Evolutionary conservation across 257 asterid species (phyloP).

Genomic region (Capsicum rhomboideum): DNA sequence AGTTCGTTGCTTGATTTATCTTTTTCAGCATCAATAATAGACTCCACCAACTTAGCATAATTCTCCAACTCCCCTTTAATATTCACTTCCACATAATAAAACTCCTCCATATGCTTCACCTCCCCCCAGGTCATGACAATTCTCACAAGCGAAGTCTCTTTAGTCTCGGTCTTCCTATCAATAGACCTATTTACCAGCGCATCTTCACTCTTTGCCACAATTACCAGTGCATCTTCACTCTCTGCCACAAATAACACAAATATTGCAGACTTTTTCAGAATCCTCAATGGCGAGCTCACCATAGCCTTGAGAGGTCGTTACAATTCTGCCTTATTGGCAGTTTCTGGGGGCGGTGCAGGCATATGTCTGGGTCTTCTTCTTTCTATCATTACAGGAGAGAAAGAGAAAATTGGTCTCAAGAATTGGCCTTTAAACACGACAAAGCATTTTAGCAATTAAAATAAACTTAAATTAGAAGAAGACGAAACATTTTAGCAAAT

Average conservation of each 20-base stretch:
- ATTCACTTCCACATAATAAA: conserved; percentile 86
- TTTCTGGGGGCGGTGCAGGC: conserved; percentile 43
- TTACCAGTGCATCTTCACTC: conserved; percentile 86
- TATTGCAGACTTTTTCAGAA: conserved; percentile 51
- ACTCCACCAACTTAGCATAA: conserved; percentile 52
- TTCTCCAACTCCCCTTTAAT: conserved; percentile 75
- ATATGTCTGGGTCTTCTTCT: conserved; percentile 35
- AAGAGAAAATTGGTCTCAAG: too few relatives aligned
- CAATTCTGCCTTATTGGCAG: conserved; percentile 43
- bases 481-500: too few relatives aligned
- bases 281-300: conserved; percentile 56
- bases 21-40: conserved; percentile 85
- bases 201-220: conserved; percentile 49
- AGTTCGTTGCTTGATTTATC: conserved; percentile 61
- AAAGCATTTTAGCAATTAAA: too few relatives aligned
- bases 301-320: conserved; percentile 71
- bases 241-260: conserved; percentile 76
- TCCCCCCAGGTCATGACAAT: conserved; percentile 75
- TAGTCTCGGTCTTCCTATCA: conserved; percentile 62
- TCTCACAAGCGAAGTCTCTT: conserved; percentile 62
- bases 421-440: too few relatives aligned
- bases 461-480: neutral
- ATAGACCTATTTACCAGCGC: conserved; percentile 82
- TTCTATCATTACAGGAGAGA: conserved; percentile 30
- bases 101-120: conserved; percentile 53